These are phyloP conservation scores for Starmerella etchellsii DNA, from an alignment of 805 yeast species.

Conservation along the genomic window DNA sequence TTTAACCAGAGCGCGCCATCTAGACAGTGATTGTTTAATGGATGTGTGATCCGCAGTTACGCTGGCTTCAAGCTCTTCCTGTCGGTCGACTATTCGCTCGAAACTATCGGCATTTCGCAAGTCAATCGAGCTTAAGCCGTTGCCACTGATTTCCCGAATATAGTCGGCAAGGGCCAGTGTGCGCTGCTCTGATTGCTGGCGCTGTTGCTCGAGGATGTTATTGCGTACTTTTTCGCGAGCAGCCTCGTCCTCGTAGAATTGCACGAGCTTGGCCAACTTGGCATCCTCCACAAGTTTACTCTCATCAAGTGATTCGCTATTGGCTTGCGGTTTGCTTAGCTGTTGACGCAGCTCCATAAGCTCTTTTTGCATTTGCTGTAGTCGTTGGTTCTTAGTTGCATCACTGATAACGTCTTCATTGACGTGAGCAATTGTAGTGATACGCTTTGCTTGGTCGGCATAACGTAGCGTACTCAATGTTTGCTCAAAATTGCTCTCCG, in stretches of 20 bases:
- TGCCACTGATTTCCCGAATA: conserved; percentile 20
- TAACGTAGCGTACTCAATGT: conserved; percentile 63
- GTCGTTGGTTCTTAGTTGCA: conserved; percentile 29
- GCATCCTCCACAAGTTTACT: conserved; percentile 16
- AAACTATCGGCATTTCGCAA: conserved; percentile 2
- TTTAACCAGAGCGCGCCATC: conserved; percentile 1
- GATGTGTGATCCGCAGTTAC: neutral
- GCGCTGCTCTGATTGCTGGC: conserved; percentile 16
- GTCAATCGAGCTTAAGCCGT: conserved; percentile 17
- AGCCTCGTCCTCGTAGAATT: conserved; percentile 25
- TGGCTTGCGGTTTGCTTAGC: conserved; percentile 25
- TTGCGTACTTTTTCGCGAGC: conserved; percentile 21
- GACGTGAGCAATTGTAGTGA: conserved; percentile 46
- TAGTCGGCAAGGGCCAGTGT: conserved; percentile 19
- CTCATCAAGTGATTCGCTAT: conserved; percentile 21
- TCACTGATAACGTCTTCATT: conserved; percentile 34
- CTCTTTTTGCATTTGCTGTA: conserved; percentile 31
- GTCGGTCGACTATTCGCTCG: conserved; percentile 9
- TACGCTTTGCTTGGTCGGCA: conserved; percentile 63
- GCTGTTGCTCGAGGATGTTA: conserved; percentile 19
- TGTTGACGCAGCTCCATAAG: conserved; percentile 27
- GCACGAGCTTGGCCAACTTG: conserved; percentile 20
- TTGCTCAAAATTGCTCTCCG: conserved; percentile 65
- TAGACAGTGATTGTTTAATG: neutral
- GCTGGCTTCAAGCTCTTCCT: conserved; percentile 7